These are phyloP conservation scores for Aphanocladium album DNA, from an alignment of 2,329 filamentous ascomycete genomes.

Conservation along the genomic window DNA sequence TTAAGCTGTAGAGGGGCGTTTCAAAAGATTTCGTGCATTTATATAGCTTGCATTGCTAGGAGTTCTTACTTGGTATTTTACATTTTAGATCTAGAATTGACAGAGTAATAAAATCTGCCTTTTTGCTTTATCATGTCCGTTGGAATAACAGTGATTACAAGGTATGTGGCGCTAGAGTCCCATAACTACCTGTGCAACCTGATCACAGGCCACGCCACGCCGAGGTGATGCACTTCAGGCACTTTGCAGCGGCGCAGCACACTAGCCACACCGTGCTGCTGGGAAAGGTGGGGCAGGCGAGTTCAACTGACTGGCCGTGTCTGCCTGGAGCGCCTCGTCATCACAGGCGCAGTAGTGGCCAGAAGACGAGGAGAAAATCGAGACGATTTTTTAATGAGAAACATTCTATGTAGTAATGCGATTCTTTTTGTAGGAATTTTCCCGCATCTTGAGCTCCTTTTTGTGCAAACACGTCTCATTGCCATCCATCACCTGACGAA, in stretches of 20 bases:
- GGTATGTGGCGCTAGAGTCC: too few relatives aligned
- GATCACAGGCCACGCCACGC: not conserved
- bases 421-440: not conserved
- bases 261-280: not conserved
- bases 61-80: not conserved
- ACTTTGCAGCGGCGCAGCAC: not conserved
- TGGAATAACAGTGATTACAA: not conserved
- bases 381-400: not conserved
- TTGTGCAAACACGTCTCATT: not conserved
- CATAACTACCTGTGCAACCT: too few relatives aligned
- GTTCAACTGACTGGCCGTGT: not conserved
- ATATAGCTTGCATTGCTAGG: not conserved
- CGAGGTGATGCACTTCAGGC: not conserved
- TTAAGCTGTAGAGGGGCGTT: not conserved
- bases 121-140: not conserved
- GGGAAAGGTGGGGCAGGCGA: not conserved
- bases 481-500: conserved; percentile 1
- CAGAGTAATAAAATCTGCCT: not conserved
- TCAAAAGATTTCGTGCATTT: not conserved
- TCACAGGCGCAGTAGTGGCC: not conserved
- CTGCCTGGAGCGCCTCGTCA: not conserved
- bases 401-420: too few relatives aligned
- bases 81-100: not conserved
- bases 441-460: not conserved
- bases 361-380: not conserved